These are phyloP conservation scores for Chondrostereum purpureum DNA, from an alignment of 1,284 basidiomycete genomes.

Conservation along the genomic window DNA sequence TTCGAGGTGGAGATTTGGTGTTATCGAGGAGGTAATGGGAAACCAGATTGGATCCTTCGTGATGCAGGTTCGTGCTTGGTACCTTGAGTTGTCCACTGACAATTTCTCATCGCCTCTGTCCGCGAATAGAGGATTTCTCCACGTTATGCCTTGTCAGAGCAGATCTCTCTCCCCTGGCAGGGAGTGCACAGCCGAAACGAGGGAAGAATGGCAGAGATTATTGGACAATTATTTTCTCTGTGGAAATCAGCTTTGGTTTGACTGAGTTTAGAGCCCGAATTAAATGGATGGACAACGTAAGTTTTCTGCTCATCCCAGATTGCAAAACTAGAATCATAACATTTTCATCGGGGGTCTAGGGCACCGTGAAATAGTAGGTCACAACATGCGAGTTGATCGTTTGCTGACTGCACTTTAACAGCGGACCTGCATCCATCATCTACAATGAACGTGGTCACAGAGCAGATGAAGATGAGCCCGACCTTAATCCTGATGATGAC, in stretches of 20 bases:
- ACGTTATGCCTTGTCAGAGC: conserved; percentile 72
- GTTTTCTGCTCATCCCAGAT: conserved; percentile 18
- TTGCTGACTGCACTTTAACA: conserved; percentile 19
- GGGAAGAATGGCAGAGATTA: conserved; percentile 62
- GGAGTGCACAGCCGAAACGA: conserved; percentile 59
- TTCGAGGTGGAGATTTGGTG: conserved; percentile 81
- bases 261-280: conserved; percentile 76
- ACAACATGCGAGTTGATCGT: background rate
- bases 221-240: conserved; percentile 75
- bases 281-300: conserved; percentile 72
- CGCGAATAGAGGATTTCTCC: conserved; percentile 52
- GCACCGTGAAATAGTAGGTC: conserved; percentile 58
- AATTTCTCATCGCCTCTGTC: background rate
- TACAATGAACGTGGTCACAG: conserved; percentile 73
- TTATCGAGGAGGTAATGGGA: conserved; percentile 57
- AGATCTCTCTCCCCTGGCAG: conserved; percentile 61
- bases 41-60: conserved; percentile 69
- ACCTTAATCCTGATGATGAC: conserved; percentile 50
- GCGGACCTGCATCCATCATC: conserved; percentile 71
- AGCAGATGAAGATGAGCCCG: conserved; percentile 62
- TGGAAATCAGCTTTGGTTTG: conserved; percentile 75
- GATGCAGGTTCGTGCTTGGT: conserved; percentile 38
- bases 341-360: too few relatives aligned
- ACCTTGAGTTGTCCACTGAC: conserved; percentile 1
- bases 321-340: conserved; percentile 8